Conservation (phyloP, 768 basidiomycete species). For the Suillus subaureus region DNA sequence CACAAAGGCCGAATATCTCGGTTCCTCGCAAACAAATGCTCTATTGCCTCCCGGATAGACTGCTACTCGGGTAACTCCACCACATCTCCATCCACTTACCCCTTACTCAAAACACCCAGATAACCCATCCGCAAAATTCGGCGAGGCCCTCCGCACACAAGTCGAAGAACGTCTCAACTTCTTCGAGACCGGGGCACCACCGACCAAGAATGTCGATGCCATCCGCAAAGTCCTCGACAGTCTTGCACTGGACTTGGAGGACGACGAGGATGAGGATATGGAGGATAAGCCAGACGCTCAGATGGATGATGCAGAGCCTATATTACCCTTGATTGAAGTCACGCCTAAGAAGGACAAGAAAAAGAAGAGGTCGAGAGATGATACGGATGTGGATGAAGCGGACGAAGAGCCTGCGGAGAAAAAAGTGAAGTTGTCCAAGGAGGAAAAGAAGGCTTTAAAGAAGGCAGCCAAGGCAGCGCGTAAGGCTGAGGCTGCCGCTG, state of each 20-base stretch:
- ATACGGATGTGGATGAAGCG: slow-evolving; percentile 62
- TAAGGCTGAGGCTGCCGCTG: slow-evolving; percentile 46
- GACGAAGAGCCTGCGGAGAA: slow-evolving; percentile 55
- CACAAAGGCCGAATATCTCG: slow-evolving; percentile 97
- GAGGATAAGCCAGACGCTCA: slow-evolving; percentile 40
- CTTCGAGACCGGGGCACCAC: slow-evolving; percentile 90
- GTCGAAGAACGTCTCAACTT: slow-evolving; percentile 95
- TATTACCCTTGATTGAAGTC: slow-evolving; percentile 60
- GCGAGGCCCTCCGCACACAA: slow-evolving; percentile 90
- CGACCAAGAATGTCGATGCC: slow-evolving; percentile 90
- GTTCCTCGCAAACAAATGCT: slow-evolving; percentile 99
- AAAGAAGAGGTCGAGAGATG: slow-evolving; percentile 69
- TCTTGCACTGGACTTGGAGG: slow-evolving; percentile 69
- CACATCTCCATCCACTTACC: neutral
- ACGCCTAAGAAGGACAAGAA: slow-evolving; percentile 61
- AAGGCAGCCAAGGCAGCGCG: slow-evolving; percentile 71
- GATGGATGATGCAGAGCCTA: slow-evolving; percentile 45
- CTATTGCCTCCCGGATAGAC: slow-evolving; percentile 95
- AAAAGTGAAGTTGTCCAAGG: slow-evolving; percentile 79
- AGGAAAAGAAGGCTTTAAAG: slow-evolving; percentile 85
- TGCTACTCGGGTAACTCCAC: slow-evolving; percentile 75
- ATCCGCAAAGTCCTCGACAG: slow-evolving; percentile 86
- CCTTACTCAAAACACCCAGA: slow-evolving; percentile 43
- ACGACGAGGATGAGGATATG: slow-evolving; percentile 54
- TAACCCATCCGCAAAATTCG: slow-evolving; percentile 88